phyloP scores from a whole-genome alignment of 371 early-diverging fungal species.

The Capillidium rhysosporum region DNA sequence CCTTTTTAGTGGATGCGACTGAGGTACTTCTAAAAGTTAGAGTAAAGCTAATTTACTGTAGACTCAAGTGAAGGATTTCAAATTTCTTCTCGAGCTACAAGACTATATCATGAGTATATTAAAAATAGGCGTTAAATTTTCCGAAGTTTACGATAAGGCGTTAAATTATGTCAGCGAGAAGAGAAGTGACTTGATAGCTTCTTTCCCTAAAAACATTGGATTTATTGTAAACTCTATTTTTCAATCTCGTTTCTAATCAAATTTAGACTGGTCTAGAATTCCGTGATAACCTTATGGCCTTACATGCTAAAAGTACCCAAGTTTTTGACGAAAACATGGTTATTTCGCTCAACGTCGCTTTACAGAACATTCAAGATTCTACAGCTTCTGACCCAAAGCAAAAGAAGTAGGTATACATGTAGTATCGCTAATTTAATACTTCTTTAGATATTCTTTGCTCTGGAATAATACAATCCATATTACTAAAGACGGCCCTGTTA shows the following conservation, averaged over 20 bases:
- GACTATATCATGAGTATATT: slow-evolving; percentile 40
- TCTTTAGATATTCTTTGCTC: slow-evolving; percentile 49
- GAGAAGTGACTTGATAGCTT: slow-evolving; percentile 63
- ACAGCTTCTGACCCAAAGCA: slow-evolving; percentile 36
- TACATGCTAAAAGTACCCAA: slow-evolving; percentile 45
- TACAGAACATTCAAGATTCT: slow-evolving; percentile 61
- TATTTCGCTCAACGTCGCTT: slow-evolving; percentile 63
- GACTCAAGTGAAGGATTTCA: slow-evolving; percentile 79
- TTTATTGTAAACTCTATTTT: slow-evolving; percentile 30
- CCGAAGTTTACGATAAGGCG: slow-evolving; percentile 55
- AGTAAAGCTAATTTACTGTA: slow-evolving; percentile 3
- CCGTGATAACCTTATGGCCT: slow-evolving; percentile 54
- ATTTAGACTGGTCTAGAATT: slow-evolving; percentile 79
- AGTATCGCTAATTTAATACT: background rate
- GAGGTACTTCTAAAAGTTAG: slow-evolving; percentile 20
- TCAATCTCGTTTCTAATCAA: background rate
- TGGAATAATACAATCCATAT: slow-evolving; percentile 69
- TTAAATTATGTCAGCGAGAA: slow-evolving; percentile 41
- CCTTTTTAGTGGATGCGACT: slow-evolving; percentile 79
- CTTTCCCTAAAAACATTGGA: slow-evolving; percentile 76
- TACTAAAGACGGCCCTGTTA: slow-evolving; percentile 27
- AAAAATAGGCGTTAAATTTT: slow-evolving; percentile 56
- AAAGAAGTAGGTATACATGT: slow-evolving; percentile 9
- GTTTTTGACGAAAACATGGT: slow-evolving; percentile 66
- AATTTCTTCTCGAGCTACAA: slow-evolving; percentile 67